These are phyloP conservation scores for Polyporus tsugae DNA, from an alignment of 1,284 basidiomycete genomes.

Conservation along the genomic window DNA sequence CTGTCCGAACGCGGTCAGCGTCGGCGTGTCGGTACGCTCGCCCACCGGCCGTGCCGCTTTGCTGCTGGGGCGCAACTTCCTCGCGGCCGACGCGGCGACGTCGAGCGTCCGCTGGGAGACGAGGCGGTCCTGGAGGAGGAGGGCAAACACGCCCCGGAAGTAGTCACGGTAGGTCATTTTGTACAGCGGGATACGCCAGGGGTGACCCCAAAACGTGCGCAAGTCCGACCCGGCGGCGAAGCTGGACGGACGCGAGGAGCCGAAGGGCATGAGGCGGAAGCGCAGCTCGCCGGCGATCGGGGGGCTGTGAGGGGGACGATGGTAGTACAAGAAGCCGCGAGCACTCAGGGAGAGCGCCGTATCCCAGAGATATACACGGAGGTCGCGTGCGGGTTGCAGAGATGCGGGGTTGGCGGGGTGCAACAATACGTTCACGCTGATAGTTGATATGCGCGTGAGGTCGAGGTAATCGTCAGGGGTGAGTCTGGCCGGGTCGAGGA, in stretches of 20 bases:
- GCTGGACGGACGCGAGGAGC: not conserved
- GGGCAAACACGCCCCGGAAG: not conserved
- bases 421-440: slow-evolving; percentile 33
- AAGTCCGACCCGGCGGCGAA: not conserved
- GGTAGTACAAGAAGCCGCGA: not conserved
- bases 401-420: slow-evolving; percentile 25
- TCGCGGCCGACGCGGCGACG: not conserved
- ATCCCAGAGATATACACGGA: no score
- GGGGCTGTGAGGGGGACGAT: not conserved
- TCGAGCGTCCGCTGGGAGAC: not conserved
- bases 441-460: not conserved
- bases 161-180: not conserved
- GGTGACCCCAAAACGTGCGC: not conserved
- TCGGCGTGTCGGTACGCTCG: not conserved
- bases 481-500: slow-evolving; percentile 33
- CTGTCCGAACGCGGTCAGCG: not conserved
- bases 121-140: not conserved
- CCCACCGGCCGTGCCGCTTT: no score
- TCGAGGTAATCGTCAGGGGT: slow-evolving; percentile 38
- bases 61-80: not conserved
- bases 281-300: not conserved
- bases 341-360: not conserved
- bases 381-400: not conserved
- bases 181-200: not conserved
- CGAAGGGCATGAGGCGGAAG: not conserved